Base-by-base conservation (phyloP, 1,284 basidiomycete species). In the Mrakiaceae sp. region DNA sequence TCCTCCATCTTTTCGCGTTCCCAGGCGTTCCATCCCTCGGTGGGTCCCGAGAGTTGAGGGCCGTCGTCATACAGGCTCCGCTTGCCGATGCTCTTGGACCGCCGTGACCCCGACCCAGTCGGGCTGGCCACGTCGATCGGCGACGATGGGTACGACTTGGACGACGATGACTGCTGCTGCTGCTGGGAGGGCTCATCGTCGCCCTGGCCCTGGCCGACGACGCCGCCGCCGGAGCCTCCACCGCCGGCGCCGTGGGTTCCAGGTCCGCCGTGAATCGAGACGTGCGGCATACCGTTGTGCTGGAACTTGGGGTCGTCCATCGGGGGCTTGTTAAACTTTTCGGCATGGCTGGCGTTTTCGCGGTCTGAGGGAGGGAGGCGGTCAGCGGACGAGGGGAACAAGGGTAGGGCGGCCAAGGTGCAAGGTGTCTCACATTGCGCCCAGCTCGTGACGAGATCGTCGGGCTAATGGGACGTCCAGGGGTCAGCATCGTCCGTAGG, bases 391-490 rank as follows among this genome's bases (percentile, higher is more conserved):
- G n/a, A 61, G 8, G 9, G 11, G 2, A 43, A 16, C 12, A 9
- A 27, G 27, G 16, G 50, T 44, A 43, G 27, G 50, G 39, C 39
- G 69, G 69, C 48, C 43, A 60, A 48, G 50, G 4, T 8, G 73
- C 74, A 67, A 90, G 95, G 27, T 27, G 2, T 27, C 73, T 87
- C 93, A 78, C 95, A 95, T 72, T 90, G 88, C 71, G 92, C 91
- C 94, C 93, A 97, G 0, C 91, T 93, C 1, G 87, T 87, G 62
- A 96, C 84, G 12, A 86, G 78, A 74, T 97, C 92, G 73, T 96
- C 93, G 4, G 93, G 93, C 69, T 73, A 46, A 58, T 5, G 39
- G 6, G 4, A 40, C 44, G 1, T n/a, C 4, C 5, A 8, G 7
- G 11, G 5, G 42, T 4, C 42, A 53, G 16, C 11, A 3, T 42